Base-by-base conservation (phyloP, 176 grass and related monocot species). In the Oryza meyeriana region DNA sequence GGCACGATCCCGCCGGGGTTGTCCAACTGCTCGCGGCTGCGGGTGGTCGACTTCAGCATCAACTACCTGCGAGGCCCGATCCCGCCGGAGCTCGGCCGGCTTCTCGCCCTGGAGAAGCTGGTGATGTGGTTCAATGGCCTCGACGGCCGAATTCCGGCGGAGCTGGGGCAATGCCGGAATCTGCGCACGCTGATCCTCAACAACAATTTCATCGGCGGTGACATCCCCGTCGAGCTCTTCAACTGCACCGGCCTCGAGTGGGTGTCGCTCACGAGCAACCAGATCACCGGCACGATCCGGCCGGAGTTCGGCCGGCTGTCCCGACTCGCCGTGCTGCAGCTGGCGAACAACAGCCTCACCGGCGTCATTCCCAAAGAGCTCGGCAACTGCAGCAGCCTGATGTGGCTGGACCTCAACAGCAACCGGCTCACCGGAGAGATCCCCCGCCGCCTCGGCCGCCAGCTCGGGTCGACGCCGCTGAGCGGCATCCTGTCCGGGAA, bases 361-460 rank as follows among this genome's bases (percentile, higher is more conserved):
- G 95, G 95, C 7, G 55, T 39, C 14, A 94, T 98, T 59, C 95
- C 95, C 0, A 58, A 29, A 18, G 92, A 93, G 87, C 81, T 98
- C 31, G 92, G 95, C 0, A 91, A 86, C 64, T 98, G 95, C 90
- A 94, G 86, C 61, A 94, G 92, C 63, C 86, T 98, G 11, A 90
- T 98, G 90, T 98, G 95, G 95, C 83, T 98, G 29, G 95, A 98
- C 84, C 73, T 98, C 32, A 98, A 89, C 77, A 98, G 90, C 78
- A 98, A 98, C 35, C 75, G 64, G 30, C 86, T 98, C 64, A 91
- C 84, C 71, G 92, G 95, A 11, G 66, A 57, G 30, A 93, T 98
- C 84, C 95, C 95, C 0, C 67, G 66, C 20, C 92, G 92, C 22
- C 90, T 98, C 12, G 95, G 95, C 17, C 86, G 92, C 69, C 95